Conservation (phyloP, 352 stramenopile genomes). For the Phytopythium montanum region DNA sequence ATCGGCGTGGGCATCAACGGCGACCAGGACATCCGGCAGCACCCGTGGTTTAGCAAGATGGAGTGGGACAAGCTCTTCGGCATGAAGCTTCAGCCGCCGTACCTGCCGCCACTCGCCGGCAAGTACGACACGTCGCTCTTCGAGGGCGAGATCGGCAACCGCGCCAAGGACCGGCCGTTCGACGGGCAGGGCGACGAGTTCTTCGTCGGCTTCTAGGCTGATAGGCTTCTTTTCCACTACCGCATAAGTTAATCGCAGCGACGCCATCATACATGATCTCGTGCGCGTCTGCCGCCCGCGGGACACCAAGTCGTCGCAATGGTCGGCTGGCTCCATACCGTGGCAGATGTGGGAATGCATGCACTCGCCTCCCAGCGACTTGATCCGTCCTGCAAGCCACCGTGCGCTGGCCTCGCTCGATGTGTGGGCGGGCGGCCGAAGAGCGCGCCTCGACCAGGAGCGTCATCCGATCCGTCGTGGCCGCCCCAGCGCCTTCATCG, state of each 20-base stretch:
- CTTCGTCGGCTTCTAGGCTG: conserved; percentile 64
- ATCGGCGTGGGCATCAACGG: conserved; percentile 72
- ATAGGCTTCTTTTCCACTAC: not conserved
- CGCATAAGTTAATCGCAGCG: not conserved
- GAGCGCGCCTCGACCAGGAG: conserved; percentile 16
- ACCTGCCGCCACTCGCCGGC: conserved; percentile 53
- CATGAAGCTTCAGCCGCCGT: conserved; percentile 54
- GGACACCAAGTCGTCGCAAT: no score
- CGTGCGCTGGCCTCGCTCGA: no score
- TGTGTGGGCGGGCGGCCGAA: not conserved
- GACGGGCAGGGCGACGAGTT: conserved; percentile 62
- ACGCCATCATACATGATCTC: no score
- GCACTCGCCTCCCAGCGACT: no score
- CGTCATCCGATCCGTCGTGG: conserved; percentile 22
- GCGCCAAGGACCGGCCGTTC: conserved; percentile 63
- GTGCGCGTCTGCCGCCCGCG: no score
- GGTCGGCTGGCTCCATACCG: no score
- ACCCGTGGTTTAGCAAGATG: conserved; percentile 68
- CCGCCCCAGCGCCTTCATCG: conserved; percentile 13
- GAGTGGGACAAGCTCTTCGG: conserved; percentile 74
- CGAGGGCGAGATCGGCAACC: conserved; percentile 69
- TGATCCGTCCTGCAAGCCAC: no score
- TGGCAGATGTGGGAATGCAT: no score
- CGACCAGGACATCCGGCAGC: conserved; percentile 61
- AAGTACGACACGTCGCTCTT: conserved; percentile 77